Conservation (phyloP, 441 rosid genomes). For the Erodium chrysanthum region DNA sequence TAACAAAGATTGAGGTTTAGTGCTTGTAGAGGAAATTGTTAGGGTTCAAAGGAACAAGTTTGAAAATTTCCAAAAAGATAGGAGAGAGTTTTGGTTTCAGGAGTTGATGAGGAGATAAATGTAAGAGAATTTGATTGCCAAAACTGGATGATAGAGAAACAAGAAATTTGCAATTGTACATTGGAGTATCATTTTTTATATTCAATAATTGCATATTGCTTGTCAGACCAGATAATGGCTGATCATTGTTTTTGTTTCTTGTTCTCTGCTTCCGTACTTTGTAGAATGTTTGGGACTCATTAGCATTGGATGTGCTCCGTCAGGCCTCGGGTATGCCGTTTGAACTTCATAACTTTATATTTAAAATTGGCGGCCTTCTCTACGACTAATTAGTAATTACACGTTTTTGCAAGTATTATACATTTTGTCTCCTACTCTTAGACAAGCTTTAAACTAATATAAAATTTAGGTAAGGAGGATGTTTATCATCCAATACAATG, state of each 20-base stretch:
- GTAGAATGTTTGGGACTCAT: conserved; percentile 72
- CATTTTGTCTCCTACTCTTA: neutral
- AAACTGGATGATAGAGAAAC: no score
- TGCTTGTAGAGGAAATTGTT: no score
- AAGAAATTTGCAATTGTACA: neutral
- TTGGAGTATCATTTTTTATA: neutral
- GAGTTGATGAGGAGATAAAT: no score
- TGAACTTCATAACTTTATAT: conserved; percentile 10
- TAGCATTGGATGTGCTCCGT: conserved; percentile 61
- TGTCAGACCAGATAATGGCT: neutral
- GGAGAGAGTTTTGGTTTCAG: no score
- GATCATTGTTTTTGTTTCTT: conserved; percentile 11
- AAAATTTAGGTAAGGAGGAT: neutral
- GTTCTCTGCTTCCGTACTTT: conserved; percentile 15
- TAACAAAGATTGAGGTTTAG: no score
- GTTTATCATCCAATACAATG: neutral
- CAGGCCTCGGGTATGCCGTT: conserved; percentile 74
- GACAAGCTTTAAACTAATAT: neutral
- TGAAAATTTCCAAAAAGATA: no score
- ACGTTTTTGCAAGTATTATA: no score
- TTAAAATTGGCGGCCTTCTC: conserved; percentile 9
- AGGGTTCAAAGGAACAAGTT: no score
- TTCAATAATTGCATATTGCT: neutral
- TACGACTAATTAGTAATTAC: neutral
- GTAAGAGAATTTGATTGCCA: no score